A percentile compares a stretch with the other conserved stretches of the same genome.
Evolutionary conservation across 768 basidiomycete species (phyloP).

Genomic region (Hebeloma cylindrosporum): DNA sequence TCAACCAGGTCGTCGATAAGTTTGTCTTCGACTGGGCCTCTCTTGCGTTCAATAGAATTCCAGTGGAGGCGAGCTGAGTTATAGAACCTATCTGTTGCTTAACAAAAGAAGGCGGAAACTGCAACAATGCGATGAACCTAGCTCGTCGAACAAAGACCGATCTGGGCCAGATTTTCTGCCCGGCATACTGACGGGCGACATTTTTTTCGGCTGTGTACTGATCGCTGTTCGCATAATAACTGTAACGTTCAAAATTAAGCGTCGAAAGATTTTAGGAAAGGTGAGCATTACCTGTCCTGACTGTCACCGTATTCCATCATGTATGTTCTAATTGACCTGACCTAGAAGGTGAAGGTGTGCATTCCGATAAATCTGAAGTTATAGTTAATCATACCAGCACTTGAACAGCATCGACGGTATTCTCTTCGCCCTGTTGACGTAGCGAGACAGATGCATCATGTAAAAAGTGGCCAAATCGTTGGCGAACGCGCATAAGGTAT

Average conservation of each 20-base stretch:
- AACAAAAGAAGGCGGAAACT: conserved; percentile 2
- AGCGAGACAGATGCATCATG: conserved; percentile 69
- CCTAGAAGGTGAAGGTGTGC: conserved; percentile 45
- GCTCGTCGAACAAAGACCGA: conserved; percentile 67
- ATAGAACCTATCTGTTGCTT: conserved; percentile 44
- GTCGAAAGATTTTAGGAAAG: neutral
- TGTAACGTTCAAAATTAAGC: conserved; percentile 20
- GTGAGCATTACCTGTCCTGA: conserved; percentile 43
- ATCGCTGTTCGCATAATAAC: conserved; percentile 58
- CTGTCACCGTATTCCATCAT: conserved; percentile 77
- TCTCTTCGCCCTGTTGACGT: conserved; percentile 74
- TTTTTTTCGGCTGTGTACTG: conserved; percentile 60
- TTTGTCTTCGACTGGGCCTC: conserved; percentile 56
- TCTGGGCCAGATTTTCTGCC: conserved; percentile 78
- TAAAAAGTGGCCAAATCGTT: conserved; percentile 67
- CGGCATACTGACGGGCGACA: conserved; percentile 64
- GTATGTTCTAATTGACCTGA: conserved; percentile 68
- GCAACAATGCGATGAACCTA: conserved; percentile 39
- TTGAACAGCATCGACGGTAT: conserved; percentile 78
- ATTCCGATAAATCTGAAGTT: neutral
- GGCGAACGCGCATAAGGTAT: conserved; percentile 55
- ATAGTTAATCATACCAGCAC: conserved; percentile 46
- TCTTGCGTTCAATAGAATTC: conserved; percentile 70
- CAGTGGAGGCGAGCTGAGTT: conserved; percentile 68
- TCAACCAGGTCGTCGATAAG: conserved; percentile 72